These are phyloP conservation scores for Thuidium tamariscinum DNA, from an alignment of 225 moss, liverwort and hornwort species.

Conservation along the genomic window DNA sequence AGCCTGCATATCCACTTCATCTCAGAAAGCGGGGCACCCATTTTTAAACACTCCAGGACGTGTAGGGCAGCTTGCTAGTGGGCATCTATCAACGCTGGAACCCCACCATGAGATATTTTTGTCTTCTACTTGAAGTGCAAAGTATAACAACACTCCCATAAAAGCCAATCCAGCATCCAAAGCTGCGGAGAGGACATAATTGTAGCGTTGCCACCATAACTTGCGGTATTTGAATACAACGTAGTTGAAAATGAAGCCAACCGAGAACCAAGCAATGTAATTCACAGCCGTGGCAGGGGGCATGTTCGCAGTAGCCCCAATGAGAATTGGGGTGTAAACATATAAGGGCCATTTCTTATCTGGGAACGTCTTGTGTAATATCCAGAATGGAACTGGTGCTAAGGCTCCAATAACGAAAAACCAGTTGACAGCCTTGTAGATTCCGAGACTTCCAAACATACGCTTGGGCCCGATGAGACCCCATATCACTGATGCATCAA, in stretches of 20 bases:
- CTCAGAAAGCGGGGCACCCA: conserved; percentile 56
- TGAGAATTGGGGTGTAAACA: conserved; percentile 52
- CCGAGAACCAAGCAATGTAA: conserved; percentile 42
- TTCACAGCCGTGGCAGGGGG: conserved; percentile 63
- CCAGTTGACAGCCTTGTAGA: conserved; percentile 60
- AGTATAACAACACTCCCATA: conserved; percentile 66
- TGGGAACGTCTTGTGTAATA: conserved; percentile 40
- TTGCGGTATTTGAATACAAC: conserved; percentile 46
- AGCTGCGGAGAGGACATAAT: conserved; percentile 75
- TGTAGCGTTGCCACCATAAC: conserved; percentile 80
- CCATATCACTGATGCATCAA: conserved; percentile 77
- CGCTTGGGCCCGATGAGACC: conserved; percentile 70
- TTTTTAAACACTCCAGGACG: conserved; percentile 31
- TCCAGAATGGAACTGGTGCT: conserved; percentile 58
- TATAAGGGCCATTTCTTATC: conserved; percentile 42
- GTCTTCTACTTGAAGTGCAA: conserved; percentile 39
- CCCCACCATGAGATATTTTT: conserved; percentile 68
- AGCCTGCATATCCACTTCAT: neutral
- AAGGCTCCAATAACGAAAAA: conserved; percentile 56
- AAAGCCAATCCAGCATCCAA: conserved; percentile 66
- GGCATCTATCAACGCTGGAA: conserved; percentile 32
- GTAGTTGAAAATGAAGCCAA: conserved; percentile 61
- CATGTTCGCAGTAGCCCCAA: conserved; percentile 37
- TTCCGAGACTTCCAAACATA: conserved; percentile 52
- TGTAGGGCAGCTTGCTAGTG: conserved; percentile 60